phyloP scores from a whole-genome alignment of 1,284 basidiomycete species.

The Acaromyces ingoldii region DNA sequence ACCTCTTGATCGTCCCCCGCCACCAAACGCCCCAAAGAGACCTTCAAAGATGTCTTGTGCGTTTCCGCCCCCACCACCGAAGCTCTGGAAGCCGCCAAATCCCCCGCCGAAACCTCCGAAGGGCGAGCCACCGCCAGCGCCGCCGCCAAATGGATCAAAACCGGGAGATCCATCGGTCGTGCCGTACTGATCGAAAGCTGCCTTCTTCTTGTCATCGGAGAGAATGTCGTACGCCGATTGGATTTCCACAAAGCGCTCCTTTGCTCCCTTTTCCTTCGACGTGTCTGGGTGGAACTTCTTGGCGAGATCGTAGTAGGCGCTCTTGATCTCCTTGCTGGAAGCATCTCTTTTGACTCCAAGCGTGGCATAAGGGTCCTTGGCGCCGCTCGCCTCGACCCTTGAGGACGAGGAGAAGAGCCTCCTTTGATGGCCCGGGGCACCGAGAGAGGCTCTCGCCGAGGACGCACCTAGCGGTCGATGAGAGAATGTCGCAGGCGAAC shows the following conservation, averaged over 20 bases:
- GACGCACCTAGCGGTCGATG: no score
- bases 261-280: slow-evolving; percentile 83
- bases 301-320: slow-evolving; percentile 89
- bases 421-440: no score
- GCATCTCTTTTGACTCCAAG: slow-evolving; percentile 84
- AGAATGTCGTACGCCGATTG: slow-evolving; percentile 86
- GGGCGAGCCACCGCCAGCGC: slow-evolving; percentile 54
- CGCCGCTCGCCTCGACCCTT: no score
- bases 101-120: slow-evolving; percentile 68
- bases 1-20: slow-evolving; percentile 38
- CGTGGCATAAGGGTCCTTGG: slow-evolving; percentile 83
- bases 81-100: slow-evolving; percentile 56
- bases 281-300: slow-evolving; percentile 98
- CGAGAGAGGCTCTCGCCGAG: no score
- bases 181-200: slow-evolving; percentile 90
- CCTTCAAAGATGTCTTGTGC: slow-evolving; percentile 67
- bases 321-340: slow-evolving; percentile 84
- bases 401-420: no score
- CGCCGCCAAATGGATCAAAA: slow-evolving; percentile 69
- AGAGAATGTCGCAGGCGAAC: no score
- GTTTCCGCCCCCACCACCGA: slow-evolving; percentile 54
- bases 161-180: slow-evolving; percentile 79
- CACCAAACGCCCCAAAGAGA: slow-evolving; percentile 69
- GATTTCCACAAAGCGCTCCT: slow-evolving; percentile 92
- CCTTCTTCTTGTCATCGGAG: slow-evolving; percentile 84